These are phyloP conservation scores for Tephrocybe sp. DNA, from an alignment of 768 basidiomycete genomes.

Conservation along the genomic window DNA sequence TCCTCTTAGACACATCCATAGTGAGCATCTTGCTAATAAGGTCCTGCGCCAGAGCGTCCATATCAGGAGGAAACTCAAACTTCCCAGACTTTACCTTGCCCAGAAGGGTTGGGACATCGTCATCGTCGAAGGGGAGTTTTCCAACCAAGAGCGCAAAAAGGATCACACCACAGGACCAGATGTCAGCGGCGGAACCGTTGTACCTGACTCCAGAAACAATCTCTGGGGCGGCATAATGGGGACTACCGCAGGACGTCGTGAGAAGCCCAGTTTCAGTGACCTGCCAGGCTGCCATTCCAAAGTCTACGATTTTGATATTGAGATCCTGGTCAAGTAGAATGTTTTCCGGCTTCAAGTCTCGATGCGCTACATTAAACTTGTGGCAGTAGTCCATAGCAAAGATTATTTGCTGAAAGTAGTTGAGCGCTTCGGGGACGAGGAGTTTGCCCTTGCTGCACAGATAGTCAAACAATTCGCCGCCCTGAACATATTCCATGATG, in stretches of 20 bases:
- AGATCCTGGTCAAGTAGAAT: constrained; percentile 77
- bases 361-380: constrained; percentile 90
- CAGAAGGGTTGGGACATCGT: constrained; percentile 73
- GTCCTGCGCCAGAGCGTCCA: constrained; percentile 70
- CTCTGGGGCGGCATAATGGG: constrained; percentile 94
- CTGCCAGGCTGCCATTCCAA: constrained; percentile 97
- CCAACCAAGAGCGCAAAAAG: constrained; percentile 87
- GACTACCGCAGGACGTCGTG: constrained; percentile 87
- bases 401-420: constrained; percentile 93
- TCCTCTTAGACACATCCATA: constrained; percentile 69
- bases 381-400: constrained; percentile 90
- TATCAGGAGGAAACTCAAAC: constrained; percentile 70
- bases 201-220: constrained; percentile 82
- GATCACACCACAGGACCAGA: constrained; percentile 97
- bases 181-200: constrained; percentile 84
- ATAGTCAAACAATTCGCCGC: constrained; percentile 93
- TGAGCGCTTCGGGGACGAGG: constrained; percentile 66
- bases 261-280: constrained; percentile 52
- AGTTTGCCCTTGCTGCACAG: constrained; percentile 78
- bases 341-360: constrained; percentile 95
- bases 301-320: constrained; percentile 94
- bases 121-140: constrained; percentile 90
- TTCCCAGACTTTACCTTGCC: constrained; percentile 74
- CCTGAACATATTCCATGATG: constrained; percentile 92
- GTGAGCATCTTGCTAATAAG: constrained; percentile 80